Evolutionary conservation across 2,329 filamentous ascomycete species (phyloP), one percentile per base, ranked within the genome.

Genomic region (Hansfordia pulvinata): DNA sequence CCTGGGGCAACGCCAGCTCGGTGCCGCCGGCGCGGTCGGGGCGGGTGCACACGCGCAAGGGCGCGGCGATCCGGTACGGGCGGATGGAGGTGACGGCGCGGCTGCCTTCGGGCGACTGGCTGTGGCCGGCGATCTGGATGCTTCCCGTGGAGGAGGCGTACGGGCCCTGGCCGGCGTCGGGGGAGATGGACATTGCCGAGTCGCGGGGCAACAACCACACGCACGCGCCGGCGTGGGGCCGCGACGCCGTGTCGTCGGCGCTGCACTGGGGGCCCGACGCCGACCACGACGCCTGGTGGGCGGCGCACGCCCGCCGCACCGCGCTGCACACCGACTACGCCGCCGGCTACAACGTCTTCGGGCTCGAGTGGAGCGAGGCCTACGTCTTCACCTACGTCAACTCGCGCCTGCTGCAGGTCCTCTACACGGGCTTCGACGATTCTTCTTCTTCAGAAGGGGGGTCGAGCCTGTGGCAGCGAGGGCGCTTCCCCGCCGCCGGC

Each of bases 51-150:
- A 86, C 79, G 30, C 77, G 69, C 44, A 68, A 68, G 22, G 70
- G 76, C 10, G 72, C 72, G 6, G 64, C 56, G 10, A 81, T 92
- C 58, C 82, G 74, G 52, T 92, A 81, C 46, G 83, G 83, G 25
- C 77, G 80, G 22, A 66, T 92, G 27, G 80, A 92, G 47, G 81
- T 92, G 5, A 73, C 66, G 2, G 83, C 83, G 15, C 76, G 76
- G 52, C 56, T 90, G 16, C 81, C 83, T 4, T 51, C 60, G 25
- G 83, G 83, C 28, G 82, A 90, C 54, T 90, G 83, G 83, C 64
- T 92, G 8, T 90, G 83, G 83, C 83, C 83, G 3, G 81, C 81
- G n/a, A 88, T 92, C 42, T 86, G 80, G 79, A 81, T 92, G 78
- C 61, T 90, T 59, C 83, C 83, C 2, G 71, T 70, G 24, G 60